Percentiles rank a stretch among this genome's conserved stretches.
phyloP scores from a whole-genome alignment of 371 early-diverging fungal species.

The Mucor mucedo region DNA sequence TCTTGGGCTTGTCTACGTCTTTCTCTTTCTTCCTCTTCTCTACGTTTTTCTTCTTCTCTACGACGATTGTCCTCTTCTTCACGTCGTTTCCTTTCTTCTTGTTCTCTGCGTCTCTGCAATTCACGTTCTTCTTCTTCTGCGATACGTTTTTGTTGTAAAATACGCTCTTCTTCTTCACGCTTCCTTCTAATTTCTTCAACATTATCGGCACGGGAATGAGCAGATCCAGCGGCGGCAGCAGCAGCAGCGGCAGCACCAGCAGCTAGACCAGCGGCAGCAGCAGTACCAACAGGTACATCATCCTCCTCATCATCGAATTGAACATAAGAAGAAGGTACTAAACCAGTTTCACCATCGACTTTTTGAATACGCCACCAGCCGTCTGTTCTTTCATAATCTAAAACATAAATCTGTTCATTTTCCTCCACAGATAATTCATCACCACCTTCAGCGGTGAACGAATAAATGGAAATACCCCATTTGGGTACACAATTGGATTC shows the following conservation, averaged over 20 bases:
- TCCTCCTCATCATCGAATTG: conserved; percentile 54
- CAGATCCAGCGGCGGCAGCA: conserved; percentile 33
- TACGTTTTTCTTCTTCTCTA: conserved; percentile 20
- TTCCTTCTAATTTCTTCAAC: conserved; percentile 30
- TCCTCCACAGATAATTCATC: conserved; percentile 79
- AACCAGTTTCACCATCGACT: conserved; percentile 52
- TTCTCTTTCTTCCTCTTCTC: conserved; percentile 27
- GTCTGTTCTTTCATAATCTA: conserved; percentile 74
- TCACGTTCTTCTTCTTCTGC: conserved; percentile 23
- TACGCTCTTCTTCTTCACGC: conserved; percentile 35
- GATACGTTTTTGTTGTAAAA: conserved; percentile 24
- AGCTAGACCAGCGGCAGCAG: conserved; percentile 32
- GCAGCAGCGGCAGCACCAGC: conserved; percentile 34
- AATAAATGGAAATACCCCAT: conserved; percentile 77
- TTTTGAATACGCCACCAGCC: conserved; percentile 78
- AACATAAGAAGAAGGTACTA: conserved; percentile 63
- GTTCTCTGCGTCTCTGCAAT: conserved; percentile 17
- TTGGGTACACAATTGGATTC: conserved; percentile 52
- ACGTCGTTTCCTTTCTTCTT: conserved; percentile 9
- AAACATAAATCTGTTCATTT: conserved; percentile 75
- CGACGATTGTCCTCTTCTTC: conserved; percentile 16
- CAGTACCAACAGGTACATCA: conserved; percentile 4
- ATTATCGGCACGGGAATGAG: conserved; percentile 30
- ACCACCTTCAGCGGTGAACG: conserved; percentile 74
- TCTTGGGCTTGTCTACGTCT: conserved; percentile 29